Evolutionary conservation across 768 basidiomycete species (phyloP).

Genomic region (Tulasnella sp.): DNA sequence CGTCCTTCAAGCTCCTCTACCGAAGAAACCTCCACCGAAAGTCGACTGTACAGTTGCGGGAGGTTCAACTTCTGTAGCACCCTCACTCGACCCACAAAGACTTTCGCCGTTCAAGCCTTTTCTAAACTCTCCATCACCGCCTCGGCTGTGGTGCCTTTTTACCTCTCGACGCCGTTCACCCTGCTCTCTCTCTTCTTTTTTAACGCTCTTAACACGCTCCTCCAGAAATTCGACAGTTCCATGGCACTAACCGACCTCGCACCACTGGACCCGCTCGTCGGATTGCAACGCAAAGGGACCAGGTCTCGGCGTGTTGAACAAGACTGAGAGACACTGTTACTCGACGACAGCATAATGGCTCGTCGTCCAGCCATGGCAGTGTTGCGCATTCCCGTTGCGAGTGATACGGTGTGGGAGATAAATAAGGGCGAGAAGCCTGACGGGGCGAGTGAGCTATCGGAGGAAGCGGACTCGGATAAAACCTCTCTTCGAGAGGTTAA

Average conservation of each 20-base stretch:
- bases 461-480: slow-evolving; percentile 36
- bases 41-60: slow-evolving; percentile 31
- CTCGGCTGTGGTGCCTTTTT: slow-evolving; percentile 75
- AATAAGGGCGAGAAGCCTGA: slow-evolving; percentile 40
- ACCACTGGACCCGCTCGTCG: slow-evolving; percentile 61
- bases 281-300: slow-evolving; percentile 42
- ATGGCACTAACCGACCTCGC: slow-evolving; percentile 97
- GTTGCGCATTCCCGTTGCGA: slow-evolving; percentile 80
- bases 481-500: slow-evolving; percentile 41
- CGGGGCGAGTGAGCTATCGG: slow-evolving; percentile 32
- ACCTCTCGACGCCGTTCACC: slow-evolving; percentile 74
- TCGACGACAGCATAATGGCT: slow-evolving; percentile 76
- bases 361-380: slow-evolving; percentile 85
- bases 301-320: slow-evolving; percentile 44
- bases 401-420: slow-evolving; percentile 64
- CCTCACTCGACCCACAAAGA: slow-evolving; percentile 37
- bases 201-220: slow-evolving; percentile 55
- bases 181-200: slow-evolving; percentile 66
- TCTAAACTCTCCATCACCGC: slow-evolving; percentile 91
- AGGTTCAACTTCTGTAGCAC: slow-evolving; percentile 20
- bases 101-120: slow-evolving; percentile 74
- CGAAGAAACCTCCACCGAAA: slow-evolving; percentile 13
- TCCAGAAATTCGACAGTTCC: slow-evolving; percentile 85
- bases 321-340: slow-evolving; percentile 62
- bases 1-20: slow-evolving; percentile 24